Evolutionary conservation across 1,284 basidiomycete genomes (phyloP), one percentile per base, ranked within the genome.

Genomic region (Leccinum fuscescens): DNA sequence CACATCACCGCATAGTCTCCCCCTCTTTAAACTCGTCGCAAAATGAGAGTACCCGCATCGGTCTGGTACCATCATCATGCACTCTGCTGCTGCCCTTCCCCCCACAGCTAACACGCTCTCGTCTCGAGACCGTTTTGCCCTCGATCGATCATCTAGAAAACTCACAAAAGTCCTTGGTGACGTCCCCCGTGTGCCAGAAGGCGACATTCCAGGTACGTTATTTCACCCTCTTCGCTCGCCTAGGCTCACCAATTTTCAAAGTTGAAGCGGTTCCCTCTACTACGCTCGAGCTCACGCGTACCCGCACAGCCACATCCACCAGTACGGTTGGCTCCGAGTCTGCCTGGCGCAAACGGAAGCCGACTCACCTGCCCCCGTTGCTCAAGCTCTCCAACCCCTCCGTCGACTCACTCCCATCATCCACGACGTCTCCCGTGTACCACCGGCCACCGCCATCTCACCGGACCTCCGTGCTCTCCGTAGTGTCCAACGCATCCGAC

Each of bases 31-130:
- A 11, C 31, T 9, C 8, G 42, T 11, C 7, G 8, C 49, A 29
- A 22, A 9, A 7, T n/a, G 8, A 3, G 17, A 4, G 4, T 7
- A 12, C 12, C 1, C 51, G 9, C 52, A 53, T 33, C 52, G 52
- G 52, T 70, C 66, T 67, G 66, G 67, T 27, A 68, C 67, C 67
- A 67, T 48, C 67, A 67, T 48, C 66, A 35, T 53, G 31, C 39
- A n/a, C 0, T 39, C 37, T 35, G n/a, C 66, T 24, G 55, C 64
- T 31, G 9, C 4, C 24, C 39, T 58, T 3, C 86, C 86, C 1
- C 85, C 85, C 0, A 88, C 87, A 20, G 80, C 75, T 33, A 88
- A 89, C 69, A 76, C 77, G 11, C 73, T 86, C 53, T 82, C 82
- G 6, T 66, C 78, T 8, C 69, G 76, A 29, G 82, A 88, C 69